Evolutionary conservation across 202 grass and related monocot species (phyloP).

Genomic region (Carex arenaria): DNA sequence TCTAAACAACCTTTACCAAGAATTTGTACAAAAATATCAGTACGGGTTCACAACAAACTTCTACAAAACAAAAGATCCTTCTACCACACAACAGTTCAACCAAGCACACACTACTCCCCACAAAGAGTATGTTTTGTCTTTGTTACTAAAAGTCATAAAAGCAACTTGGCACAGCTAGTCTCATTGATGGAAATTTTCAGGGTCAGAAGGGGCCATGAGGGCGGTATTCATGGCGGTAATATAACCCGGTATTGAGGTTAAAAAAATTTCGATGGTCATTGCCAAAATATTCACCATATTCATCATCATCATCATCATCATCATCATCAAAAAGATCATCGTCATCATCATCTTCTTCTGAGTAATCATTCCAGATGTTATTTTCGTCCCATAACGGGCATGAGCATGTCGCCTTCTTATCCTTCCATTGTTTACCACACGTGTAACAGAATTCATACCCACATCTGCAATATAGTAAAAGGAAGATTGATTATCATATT

Average conservation of each 20-base stretch:
- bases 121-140: neutral
- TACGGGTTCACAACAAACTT: neutral
- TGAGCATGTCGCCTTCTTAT: conserved; percentile 47
- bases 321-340: conserved; percentile 15
- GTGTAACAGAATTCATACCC: conserved; percentile 74
- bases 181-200: neutral
- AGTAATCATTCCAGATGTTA: conserved; percentile 33
- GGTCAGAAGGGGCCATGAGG: neutral
- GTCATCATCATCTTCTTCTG: conserved; percentile 27
- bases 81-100: neutral
- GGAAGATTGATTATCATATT: neutral
- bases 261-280: neutral
- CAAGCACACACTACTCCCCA: neutral
- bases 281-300: neutral
- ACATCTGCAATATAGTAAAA: conserved; percentile 30
- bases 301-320: neutral
- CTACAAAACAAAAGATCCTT: neutral
- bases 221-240: neutral
- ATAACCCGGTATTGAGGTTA: neutral
- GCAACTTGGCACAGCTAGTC: neutral
- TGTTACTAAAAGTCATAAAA: neutral
- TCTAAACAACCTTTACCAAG: neutral
- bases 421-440: conserved; percentile 62
- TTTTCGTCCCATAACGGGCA: conserved; percentile 56
- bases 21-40: conserved; percentile 13